These are phyloP conservation scores for Colletotrichum musicola DNA, from an alignment of 2,329 filamentous ascomycete species.

Conservation along the genomic window DNA sequence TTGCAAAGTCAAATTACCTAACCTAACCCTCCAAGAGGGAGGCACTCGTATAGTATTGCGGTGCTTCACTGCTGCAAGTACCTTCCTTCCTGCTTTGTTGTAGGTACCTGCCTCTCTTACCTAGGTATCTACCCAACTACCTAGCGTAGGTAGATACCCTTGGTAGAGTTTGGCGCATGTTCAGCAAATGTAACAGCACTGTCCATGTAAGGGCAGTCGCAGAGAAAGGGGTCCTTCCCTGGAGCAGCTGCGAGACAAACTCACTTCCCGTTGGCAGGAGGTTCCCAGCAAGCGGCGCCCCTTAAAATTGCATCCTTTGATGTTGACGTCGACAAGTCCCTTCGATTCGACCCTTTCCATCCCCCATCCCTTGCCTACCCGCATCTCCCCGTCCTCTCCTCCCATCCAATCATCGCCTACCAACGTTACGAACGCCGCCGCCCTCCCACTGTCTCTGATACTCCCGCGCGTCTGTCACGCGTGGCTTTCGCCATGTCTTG, in stretches of 20 bases:
- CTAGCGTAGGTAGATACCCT: neutral
- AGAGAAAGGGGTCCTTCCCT: conserved; percentile 22
- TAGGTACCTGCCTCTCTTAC: too few relatives aligned
- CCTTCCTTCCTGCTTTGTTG: too few relatives aligned
- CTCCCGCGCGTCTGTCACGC: conserved; percentile 28
- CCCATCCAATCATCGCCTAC: conserved; percentile 14
- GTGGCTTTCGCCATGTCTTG: conserved; percentile 13
- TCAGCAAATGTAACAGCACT: conserved; percentile 16
- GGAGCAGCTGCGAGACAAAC: conserved; percentile 18
- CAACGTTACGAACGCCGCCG: neutral
- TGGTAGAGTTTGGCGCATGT: neutral
- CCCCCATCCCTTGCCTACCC: neutral
- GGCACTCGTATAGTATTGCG: neutral
- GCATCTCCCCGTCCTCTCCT: conserved; percentile 3
- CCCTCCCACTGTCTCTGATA: neutral
- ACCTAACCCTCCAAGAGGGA: too few relatives aligned
- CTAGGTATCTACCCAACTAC: too few relatives aligned
- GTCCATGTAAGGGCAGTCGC: neutral
- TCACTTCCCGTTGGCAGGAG: neutral
- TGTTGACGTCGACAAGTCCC: too few relatives aligned
- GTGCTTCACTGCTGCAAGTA: neutral
- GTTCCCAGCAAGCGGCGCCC: conserved; percentile 9
- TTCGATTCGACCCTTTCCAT: neutral
- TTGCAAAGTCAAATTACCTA: too few relatives aligned
- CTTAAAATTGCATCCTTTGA: conserved; percentile 25